Evolutionary conservation across 805 yeast genomes (phyloP).

Genomic region (Wickerhamomyces alni): DNA sequence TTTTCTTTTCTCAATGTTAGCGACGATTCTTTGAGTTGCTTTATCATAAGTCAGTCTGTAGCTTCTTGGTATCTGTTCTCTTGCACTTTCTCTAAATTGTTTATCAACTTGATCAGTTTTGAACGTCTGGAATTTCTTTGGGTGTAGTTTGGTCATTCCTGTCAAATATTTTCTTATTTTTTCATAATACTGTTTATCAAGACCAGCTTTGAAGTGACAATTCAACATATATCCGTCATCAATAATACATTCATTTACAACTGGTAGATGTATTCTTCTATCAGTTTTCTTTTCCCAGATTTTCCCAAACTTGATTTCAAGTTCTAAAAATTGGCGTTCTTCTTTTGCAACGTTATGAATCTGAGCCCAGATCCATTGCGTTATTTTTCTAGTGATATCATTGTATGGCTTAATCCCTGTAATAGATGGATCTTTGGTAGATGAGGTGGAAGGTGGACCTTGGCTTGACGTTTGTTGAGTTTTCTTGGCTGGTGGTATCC

Average conservation of each 20-base stretch:
- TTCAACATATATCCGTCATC: conserved; percentile 44
- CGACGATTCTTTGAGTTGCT: conserved; percentile 58
- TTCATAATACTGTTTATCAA: conserved; percentile 55
- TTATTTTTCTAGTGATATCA: conserved; percentile 72
- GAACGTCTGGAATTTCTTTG: conserved; percentile 50
- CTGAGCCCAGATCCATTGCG: conserved; percentile 87
- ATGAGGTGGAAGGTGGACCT: conserved; percentile 24
- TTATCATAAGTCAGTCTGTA: conserved; percentile 65
- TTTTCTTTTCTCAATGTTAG: conserved; percentile 67
- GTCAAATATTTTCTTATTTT: conserved; percentile 50
- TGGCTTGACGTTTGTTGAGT: conserved; percentile 23
- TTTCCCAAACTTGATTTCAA: conserved; percentile 71
- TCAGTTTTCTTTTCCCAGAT: conserved; percentile 61
- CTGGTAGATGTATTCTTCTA: conserved; percentile 56
- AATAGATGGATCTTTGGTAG: conserved; percentile 31
- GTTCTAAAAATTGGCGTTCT: conserved; percentile 51
- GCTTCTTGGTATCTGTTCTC: conserved; percentile 59
- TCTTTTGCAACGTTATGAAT: conserved; percentile 56
- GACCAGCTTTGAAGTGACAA: conserved; percentile 57
- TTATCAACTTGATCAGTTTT: conserved; percentile 61
- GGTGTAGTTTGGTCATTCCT: conserved; percentile 46
- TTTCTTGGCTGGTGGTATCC: conserved; percentile 42
- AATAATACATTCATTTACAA: conserved; percentile 61
- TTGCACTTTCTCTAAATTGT: conserved; percentile 52
- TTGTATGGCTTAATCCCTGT: conserved; percentile 76